These are phyloP conservation scores for Tolypocladium ophioglossoides DNA, from an alignment of 2,329 filamentous ascomycete species.

Conservation along the genomic window DNA sequence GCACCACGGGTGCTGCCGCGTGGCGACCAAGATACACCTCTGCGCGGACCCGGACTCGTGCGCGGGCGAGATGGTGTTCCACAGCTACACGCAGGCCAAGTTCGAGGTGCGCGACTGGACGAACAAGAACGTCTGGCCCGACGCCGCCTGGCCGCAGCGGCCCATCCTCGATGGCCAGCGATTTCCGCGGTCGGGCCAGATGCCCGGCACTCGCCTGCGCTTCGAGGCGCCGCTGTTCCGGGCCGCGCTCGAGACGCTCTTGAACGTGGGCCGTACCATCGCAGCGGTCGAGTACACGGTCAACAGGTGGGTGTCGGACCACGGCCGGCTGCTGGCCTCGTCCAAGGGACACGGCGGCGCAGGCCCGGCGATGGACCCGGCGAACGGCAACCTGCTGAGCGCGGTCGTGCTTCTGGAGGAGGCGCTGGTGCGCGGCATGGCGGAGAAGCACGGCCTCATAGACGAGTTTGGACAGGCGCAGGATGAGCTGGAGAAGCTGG, in stretches of 20 bases:
- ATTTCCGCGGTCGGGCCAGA: not conserved
- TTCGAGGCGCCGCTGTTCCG: not conserved
- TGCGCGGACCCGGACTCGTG: conserved; percentile 9
- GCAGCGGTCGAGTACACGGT: not conserved
- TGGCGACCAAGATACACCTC: conserved; percentile 4
- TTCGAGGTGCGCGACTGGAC: not conserved
- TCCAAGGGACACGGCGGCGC: too few relatives aligned
- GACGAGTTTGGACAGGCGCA: not conserved
- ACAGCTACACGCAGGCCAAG: conserved; percentile 9
- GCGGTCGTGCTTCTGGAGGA: not conserved
- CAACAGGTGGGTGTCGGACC: not conserved
- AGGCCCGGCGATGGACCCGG: not conserved
- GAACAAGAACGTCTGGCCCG: not conserved
- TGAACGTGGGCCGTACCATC: not conserved
- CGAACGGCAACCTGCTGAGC: not conserved
- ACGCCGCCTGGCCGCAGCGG: not conserved
- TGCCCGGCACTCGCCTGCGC: not conserved
- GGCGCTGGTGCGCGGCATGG: not conserved
- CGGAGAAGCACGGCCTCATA: not conserved
- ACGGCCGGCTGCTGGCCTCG: not conserved
- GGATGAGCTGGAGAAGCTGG: not conserved
- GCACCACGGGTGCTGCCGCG: conserved; percentile 16
- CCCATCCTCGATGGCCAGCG: not conserved
- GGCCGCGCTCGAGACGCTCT: not conserved
- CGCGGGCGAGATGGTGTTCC: conserved; percentile 1